phyloP scores from a whole-genome alignment of 768 basidiomycete genomes.

The Vishniacozyma victoriae region DNA sequence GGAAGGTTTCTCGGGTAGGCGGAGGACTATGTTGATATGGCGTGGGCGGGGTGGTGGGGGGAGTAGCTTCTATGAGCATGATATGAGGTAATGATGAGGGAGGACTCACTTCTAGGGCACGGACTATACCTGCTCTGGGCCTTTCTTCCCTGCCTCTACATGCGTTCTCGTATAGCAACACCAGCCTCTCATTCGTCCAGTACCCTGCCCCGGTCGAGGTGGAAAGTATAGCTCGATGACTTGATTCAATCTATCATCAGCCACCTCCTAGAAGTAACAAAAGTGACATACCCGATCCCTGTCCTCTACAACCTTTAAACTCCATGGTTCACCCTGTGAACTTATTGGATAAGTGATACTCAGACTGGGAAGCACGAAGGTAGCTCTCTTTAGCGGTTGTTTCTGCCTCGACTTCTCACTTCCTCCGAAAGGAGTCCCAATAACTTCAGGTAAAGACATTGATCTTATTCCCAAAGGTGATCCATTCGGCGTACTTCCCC shows the following conservation, averaged over 20 bases:
- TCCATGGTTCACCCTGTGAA: constrained; percentile 73
- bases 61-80: constrained; percentile 8
- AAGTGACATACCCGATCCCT: constrained; percentile 57
- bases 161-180: constrained; percentile 64
- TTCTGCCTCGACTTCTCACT: constrained; percentile 36
- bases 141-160: constrained; percentile 46
- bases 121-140: constrained; percentile 31
- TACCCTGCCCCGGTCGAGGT: constrained; percentile 54
- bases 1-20: constrained; percentile 10
- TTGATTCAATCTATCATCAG: constrained; percentile 32
- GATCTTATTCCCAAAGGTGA: constrained; percentile 12
- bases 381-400: constrained; percentile 73
- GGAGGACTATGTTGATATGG: constrained; percentile 16
- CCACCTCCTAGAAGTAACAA: constrained; percentile 1
- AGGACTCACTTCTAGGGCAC: constrained; percentile 39
- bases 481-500: neutral
- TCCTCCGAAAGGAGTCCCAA: too few species aligned
- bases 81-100: neutral
- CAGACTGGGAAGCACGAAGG: constrained; percentile 82
- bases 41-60: constrained; percentile 25
- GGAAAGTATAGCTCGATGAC: constrained; percentile 19
- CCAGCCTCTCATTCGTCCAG: constrained; percentile 82
- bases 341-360: constrained; percentile 87
- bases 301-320: constrained; percentile 70
- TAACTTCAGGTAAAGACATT: constrained; percentile 13